Evolutionary conservation across 257 asterid species (phyloP), one percentile per base, ranked within the genome.

Genomic region (Penstemon barbatus): DNA sequence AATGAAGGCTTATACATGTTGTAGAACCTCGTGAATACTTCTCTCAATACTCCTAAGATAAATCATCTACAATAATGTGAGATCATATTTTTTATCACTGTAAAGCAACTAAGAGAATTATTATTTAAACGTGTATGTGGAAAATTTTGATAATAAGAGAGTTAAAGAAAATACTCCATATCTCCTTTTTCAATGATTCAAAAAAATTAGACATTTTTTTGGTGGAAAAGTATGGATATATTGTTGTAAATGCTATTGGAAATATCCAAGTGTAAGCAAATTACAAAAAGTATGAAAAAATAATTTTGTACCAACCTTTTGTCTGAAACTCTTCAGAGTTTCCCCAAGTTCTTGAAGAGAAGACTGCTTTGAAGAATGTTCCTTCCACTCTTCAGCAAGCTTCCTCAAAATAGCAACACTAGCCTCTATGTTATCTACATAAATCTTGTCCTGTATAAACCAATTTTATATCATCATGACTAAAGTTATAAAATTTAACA

Each of bases 361-460:
- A 63, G 91, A 81, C 68, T 80, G 84, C 55, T 86, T 84, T 6
- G 81, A 54, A 19, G 90, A 80, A 62, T 79, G 75, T 54, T 65
- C 84, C 61, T 75, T 77, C 97, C 97, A 91, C 15, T 68, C 80
- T 54, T 75, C 82, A 0, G 71, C 46, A 68, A 91, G 93, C 79
- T 81, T 89, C 84, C 65, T 78, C 79, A 91, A 79, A 73, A 79
- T 48, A 41, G 74, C 85, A 68, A 74, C 87, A 77, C 96, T 89
- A 7, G 81, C 86, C 76, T 85, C 87, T 55, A 89, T 59, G 81
- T 87, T 85, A 63, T 85, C 94, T 57, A 8, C 70, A 59, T 89
- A 91, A 36, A 86, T 10, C 61, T 78, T 82, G 64, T 84, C 95
- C 96, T 91, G 82, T 66, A 15, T 55, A 72, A 80, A 58, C 38